Evolutionary conservation across 1,284 basidiomycete species (phyloP), one percentile per base, ranked within the genome.

Genomic region (Marasmius oreades): DNA sequence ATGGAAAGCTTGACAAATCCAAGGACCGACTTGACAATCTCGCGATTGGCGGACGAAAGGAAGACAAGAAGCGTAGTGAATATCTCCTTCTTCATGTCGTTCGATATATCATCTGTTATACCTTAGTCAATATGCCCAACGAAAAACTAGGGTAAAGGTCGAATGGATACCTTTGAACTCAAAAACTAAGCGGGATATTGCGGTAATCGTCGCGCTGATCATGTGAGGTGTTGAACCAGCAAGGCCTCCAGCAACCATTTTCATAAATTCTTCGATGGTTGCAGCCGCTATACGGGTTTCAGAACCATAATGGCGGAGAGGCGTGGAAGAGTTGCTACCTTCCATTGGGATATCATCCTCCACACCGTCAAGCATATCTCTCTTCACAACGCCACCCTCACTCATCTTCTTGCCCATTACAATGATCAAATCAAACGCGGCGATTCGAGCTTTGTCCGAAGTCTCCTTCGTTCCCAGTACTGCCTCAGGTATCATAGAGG

Each of bases 381-480:
- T 82, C 69, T 88, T 88, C 46, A 99, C 90, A 2, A 87, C 73
- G 50, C 96, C 97, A 24, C 95, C 97, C 55, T 81, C 73, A 23
- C 80, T 79, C 95, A 99, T 98, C 76, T 95, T 98, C 66, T 81
- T 78, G 8, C 92, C 97, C 92, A 99, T 96, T 20, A 84, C 82
- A 1, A 99, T 85, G 46, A 99, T 82, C 48, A 98, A 74, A 37
- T 95, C 93, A 68, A 96, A 99, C 1, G 95, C 95, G 8, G 89
- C 92, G 59, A 82, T 82, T 51, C 97, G 83, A 0, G 94, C 90
- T 64, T 93, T 93, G 69, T 96, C 94, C 36, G 97, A 98, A 7
- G 95, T 92, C 70, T 99, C 97, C 70, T 99, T 99, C 26, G 95
- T 98, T 1, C 93, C 95, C n/a, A 99, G 77, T 3, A 98, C 91